These are phyloP conservation scores for Crithidia expoeki DNA, from an alignment of 208 protist genomes.

Conservation along the genomic window DNA sequence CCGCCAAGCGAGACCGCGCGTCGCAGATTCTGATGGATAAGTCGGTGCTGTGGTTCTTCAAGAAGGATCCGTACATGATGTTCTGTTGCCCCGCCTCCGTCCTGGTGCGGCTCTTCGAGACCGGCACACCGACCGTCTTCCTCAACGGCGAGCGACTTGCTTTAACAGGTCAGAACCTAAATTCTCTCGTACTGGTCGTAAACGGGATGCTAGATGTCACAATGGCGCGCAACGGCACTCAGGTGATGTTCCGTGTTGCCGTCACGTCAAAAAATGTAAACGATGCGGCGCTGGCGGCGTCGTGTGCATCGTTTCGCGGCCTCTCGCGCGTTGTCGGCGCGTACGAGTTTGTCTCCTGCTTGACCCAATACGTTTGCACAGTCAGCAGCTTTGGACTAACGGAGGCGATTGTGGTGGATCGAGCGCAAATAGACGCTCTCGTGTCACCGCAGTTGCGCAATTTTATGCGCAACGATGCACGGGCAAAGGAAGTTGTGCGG, in stretches of 20 bases:
- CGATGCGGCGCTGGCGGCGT: conserved; percentile 2
- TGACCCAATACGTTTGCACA: conserved; percentile 71
- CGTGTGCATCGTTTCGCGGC: conserved; percentile 10
- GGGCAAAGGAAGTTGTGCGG: conserved; percentile 56
- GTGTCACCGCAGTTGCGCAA: conserved; percentile 52
- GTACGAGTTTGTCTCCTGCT: conserved; percentile 71
- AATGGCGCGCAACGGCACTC: conserved; percentile 50
- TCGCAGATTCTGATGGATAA: conserved; percentile 51
- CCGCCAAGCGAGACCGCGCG: conserved; percentile 67
- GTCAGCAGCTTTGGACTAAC: conserved; percentile 78
- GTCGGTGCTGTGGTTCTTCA: conserved; percentile 36
- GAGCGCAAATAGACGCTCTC: conserved; percentile 46
- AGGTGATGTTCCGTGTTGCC: conserved; percentile 33
- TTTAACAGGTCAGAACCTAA: conserved; percentile 70
- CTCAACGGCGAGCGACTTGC: conserved; percentile 79
- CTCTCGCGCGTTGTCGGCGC: conserved; percentile 69
- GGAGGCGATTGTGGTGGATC: conserved; percentile 74
- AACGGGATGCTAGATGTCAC: conserved; percentile 73
- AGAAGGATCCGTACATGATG: conserved; percentile 72
- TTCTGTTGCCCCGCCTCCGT: conserved; percentile 51
- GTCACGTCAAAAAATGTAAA: conserved; percentile 5
- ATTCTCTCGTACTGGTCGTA: conserved; percentile 64
- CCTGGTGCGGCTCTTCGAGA: conserved; percentile 65
- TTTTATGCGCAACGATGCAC: conserved; percentile 48
- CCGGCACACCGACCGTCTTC: conserved; percentile 61